These are phyloP conservation scores for Onygenales sp. DNA, from an alignment of 2,329 filamentous ascomycete species.

Conservation along the genomic window DNA sequence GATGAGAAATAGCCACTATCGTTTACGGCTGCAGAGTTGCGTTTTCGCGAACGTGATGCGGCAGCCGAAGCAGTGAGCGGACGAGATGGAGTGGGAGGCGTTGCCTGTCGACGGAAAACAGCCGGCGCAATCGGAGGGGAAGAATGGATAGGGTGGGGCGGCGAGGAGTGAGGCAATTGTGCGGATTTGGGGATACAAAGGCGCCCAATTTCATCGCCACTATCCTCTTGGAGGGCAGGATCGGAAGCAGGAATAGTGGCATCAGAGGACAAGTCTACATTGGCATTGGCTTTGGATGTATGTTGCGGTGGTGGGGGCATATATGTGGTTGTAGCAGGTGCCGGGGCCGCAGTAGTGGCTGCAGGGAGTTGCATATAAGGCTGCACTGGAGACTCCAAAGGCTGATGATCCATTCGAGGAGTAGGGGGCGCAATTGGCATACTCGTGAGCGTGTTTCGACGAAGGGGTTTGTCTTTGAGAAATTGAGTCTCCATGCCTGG, in stretches of 20 bases:
- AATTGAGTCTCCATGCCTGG: slow-evolving; percentile 83
- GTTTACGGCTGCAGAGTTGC: slow-evolving; percentile 69
- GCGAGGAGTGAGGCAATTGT: slow-evolving; percentile 34
- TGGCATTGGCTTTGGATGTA: slow-evolving; percentile 10
- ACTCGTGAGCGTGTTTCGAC: slow-evolving; percentile 36
- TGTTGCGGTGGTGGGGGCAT: slow-evolving; percentile 7
- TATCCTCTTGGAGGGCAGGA: slow-evolving; percentile 47
- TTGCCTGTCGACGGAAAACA: slow-evolving; percentile 53
- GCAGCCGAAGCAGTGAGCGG: slow-evolving; percentile 55
- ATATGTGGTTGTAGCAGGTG: slow-evolving; percentile 9
- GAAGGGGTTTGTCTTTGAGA: slow-evolving; percentile 68
- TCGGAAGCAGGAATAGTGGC: slow-evolving; percentile 68
- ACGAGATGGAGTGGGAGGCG: slow-evolving; percentile 60
- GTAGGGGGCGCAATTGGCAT: slow-evolving; percentile 27
- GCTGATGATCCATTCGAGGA: slow-evolving; percentile 16
- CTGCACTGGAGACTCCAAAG: slow-evolving; percentile 21
- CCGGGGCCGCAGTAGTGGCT: slow-evolving; percentile 7
- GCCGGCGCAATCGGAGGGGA: slow-evolving; percentile 70
- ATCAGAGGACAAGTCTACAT: slow-evolving; percentile 60
- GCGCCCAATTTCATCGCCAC: slow-evolving; percentile 34
- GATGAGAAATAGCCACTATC: slow-evolving; percentile 98
- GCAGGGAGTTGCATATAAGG: slow-evolving; percentile 13
- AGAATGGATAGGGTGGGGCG: slow-evolving; percentile 60
- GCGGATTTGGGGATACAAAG: slow-evolving; percentile 14
- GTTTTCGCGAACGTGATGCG: slow-evolving; percentile 56